Conservation (phyloP, 495 filamentous ascomycete species). For the Neurospora sp. region DNA sequence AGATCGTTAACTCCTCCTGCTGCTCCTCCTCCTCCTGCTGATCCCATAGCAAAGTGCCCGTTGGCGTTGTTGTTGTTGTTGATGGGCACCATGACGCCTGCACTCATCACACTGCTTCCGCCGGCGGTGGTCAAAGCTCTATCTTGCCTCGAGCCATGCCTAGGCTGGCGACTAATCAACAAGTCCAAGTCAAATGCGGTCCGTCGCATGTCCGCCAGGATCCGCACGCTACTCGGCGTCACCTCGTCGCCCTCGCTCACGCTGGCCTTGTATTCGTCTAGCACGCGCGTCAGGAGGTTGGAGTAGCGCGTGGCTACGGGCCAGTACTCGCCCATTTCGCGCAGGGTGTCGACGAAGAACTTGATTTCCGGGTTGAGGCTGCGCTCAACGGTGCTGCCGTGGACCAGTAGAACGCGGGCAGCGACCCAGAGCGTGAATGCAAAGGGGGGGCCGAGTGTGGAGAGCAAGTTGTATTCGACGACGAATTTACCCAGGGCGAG, state of each 20-base stretch:
- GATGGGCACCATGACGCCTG: conserved; percentile 2
- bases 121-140: conserved; percentile 10
- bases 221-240: conserved; percentile 72
- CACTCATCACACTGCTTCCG: conserved; percentile 12
- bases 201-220: conserved; percentile 80
- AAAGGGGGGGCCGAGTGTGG: conserved; percentile 76
- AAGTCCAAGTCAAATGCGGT: conserved; percentile 81
- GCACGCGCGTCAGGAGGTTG: conserved; percentile 66
- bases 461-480: conserved; percentile 58
- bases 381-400: conserved; percentile 77
- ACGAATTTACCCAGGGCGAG: conserved; percentile 66
- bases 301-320: conserved; percentile 75
- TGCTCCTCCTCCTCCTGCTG: background rate
- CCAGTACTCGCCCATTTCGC: conserved; percentile 73
- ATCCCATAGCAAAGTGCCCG: background rate
- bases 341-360: conserved; percentile 69
- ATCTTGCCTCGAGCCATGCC: conserved; percentile 32
- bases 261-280: conserved; percentile 74
- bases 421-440: conserved; percentile 89
- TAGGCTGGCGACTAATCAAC: conserved; percentile 73
- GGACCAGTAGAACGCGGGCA: conserved; percentile 75
- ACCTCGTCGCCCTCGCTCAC: conserved; percentile 63
- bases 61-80: background rate
- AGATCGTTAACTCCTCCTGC: conserved; percentile 50
- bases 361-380: conserved; percentile 66